Percentiles rank a stretch among this genome's conserved stretches.
Evolutionary conservation across 768 basidiomycete species (phyloP).

Genomic region (Rickenella mellea): DNA sequence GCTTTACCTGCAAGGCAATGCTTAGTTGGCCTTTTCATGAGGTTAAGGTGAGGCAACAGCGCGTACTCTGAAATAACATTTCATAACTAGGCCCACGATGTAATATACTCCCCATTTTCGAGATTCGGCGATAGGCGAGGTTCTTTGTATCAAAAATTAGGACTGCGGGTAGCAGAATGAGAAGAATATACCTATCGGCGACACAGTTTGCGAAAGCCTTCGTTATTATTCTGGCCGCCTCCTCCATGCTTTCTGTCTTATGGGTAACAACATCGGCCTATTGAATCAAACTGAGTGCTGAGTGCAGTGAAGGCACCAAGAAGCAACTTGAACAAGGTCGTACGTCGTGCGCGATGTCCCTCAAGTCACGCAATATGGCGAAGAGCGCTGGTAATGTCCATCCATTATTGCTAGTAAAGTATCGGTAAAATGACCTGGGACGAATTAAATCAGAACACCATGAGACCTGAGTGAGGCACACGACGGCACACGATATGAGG

Average conservation of each 20-base stretch:
- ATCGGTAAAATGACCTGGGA: slow-evolving; percentile 62
- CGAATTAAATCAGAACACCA: slow-evolving; percentile 1
- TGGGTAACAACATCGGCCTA: slow-evolving; percentile 36
- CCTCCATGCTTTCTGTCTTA: slow-evolving; percentile 68
- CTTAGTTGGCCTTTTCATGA: slow-evolving; percentile 1
- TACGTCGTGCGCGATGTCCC: slow-evolving; percentile 83
- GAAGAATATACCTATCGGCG: slow-evolving; percentile 54
- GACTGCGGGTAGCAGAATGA: slow-evolving; percentile 17
- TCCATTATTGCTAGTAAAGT: slow-evolving; percentile 69
- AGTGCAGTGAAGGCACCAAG: not conserved
- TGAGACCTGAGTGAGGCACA: not conserved
- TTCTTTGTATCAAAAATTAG: slow-evolving; percentile 20
- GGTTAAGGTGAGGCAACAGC: slow-evolving; percentile 1
- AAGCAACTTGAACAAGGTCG: slow-evolving; percentile 8
- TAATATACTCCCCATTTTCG: slow-evolving; percentile 92
- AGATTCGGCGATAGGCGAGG: slow-evolving; percentile 61
- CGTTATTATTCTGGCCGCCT: slow-evolving; percentile 76
- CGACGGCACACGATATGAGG: slow-evolving; percentile 60
- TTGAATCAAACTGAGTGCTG: not conserved
- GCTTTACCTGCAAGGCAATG: slow-evolving; percentile 53
- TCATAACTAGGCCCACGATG: slow-evolving; percentile 82
- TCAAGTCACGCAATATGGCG: slow-evolving; percentile 68
- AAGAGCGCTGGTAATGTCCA: slow-evolving; percentile 86
- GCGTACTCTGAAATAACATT: slow-evolving; percentile 88
- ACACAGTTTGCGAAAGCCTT: slow-evolving; percentile 88